Evolutionary conservation across 306 rosid species (phyloP).

Genomic region (Prunus padus): DNA sequence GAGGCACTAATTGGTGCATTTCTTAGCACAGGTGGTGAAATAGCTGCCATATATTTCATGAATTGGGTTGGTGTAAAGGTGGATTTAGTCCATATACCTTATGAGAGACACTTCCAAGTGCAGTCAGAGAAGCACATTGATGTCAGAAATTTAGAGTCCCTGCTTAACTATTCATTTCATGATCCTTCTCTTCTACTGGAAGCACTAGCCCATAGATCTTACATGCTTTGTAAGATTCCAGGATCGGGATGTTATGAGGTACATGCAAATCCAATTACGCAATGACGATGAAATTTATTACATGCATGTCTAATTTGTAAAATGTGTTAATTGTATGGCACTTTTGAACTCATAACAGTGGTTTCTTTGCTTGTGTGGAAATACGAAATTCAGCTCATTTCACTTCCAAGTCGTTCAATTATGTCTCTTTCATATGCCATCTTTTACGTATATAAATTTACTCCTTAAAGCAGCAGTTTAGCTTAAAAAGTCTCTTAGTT

Average conservation of each 20-base stretch:
- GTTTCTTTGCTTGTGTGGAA: neutral
- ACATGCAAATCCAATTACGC: neutral
- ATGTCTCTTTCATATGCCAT: neutral
- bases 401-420: neutral
- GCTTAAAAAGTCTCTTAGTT: neutral
- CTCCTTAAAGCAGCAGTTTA: too few species aligned
- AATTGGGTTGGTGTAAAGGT: conserved; percentile 67
- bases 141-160: conserved; percentile 44
- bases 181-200: conserved; percentile 62
- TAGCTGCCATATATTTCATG: conserved; percentile 55
- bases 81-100: conserved; percentile 33
- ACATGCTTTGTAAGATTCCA: conserved; percentile 70
- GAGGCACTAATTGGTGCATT: conserved; percentile 87
- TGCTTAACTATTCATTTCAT: conserved; percentile 43
- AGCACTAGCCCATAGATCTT: conserved; percentile 85
- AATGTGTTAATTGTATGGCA: too few species aligned
- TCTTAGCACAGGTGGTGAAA: conserved; percentile 70
- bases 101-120: conserved; percentile 36
- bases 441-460: neutral
- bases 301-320: neutral
- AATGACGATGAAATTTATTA: neutral
- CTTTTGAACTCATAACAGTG: neutral
- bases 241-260: conserved; percentile 70
- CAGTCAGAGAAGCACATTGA: conserved; percentile 41
- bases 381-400: neutral